Evolutionary conservation across 257 asterid genomes (phyloP), one percentile per base, ranked within the genome.

Genomic region (Fraxinus cuspidata): DNA sequence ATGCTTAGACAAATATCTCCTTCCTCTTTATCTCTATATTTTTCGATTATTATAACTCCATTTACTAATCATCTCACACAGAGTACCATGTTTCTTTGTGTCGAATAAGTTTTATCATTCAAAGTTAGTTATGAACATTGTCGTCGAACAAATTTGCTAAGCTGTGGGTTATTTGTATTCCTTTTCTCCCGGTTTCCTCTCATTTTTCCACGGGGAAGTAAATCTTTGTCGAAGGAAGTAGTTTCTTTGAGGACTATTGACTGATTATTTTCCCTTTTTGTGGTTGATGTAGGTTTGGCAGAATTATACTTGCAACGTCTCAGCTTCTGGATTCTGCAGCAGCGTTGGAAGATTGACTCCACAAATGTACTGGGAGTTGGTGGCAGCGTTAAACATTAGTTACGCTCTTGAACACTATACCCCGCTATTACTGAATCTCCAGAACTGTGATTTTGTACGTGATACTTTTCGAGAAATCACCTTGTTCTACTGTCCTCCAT

Each of bases 401-500:
- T 93, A 88, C 15, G 99, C 92, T 0, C 98, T 96, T 31, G 91
- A 93, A 78, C 92, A 89, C 44, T 96, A 96, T n/a, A 76, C 97
- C 10, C 99, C 96, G 0, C 91, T 84, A 0, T 71, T 96, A 37
- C 86, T 96, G 37, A 90, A 80, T 81, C 90, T 96, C 23, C 94
- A 93, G 83, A 93, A 96, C 82, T 96, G 99, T 79, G 83, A 96
- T 77, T 96, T 96, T 12, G 99, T 96, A 3, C 97, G 99, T 0
- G 97, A 92, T n/a, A 81, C 99, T 0, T 93, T 96, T 70, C 77
- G 79, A 6, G 92, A 93, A 87, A 93, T 96, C 81, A 93, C 96
- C 42, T 35, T 89, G 9, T 77, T 81, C 34, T 81, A 92, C 71
- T 96, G 99, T 74, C 97, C 97, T 7, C 95, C 92, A 0, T 68